phyloP scores from a whole-genome alignment of 2,329 filamentous ascomycete genomes.

The Trichoderma sp. region DNA sequence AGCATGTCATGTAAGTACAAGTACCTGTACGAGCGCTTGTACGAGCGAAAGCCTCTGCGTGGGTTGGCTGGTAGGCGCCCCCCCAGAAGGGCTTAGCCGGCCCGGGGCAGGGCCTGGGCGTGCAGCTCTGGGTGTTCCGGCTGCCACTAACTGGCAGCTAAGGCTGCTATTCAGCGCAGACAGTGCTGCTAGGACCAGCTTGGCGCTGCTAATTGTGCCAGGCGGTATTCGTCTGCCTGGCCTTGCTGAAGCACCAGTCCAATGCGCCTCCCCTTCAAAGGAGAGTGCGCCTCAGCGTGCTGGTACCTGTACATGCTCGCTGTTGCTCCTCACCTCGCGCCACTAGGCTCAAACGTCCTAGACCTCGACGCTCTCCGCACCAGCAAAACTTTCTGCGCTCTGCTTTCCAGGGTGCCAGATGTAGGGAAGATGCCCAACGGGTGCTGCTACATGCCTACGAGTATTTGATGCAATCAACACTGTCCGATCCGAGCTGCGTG shows the following conservation, averaged over 20 bases:
- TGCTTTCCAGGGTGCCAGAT: not conserved
- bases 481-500: too few species aligned
- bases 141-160: conserved; percentile 7
- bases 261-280: not conserved
- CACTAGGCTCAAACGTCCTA: not conserved
- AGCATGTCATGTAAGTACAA: not conserved
- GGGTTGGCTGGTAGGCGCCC: not conserved
- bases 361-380: not conserved
- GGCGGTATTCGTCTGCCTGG: not conserved
- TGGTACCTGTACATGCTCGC: not conserved
- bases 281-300: not conserved
- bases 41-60: not conserved
- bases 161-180: not conserved
- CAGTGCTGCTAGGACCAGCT: not conserved
- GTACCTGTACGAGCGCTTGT: not conserved
- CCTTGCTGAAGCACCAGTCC: not conserved
- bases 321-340: not conserved
- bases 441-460: not conserved
- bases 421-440: not conserved
- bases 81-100: not conserved
- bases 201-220: not conserved
- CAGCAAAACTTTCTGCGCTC: not conserved
- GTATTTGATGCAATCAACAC: not conserved
- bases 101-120: not conserved
- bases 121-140: conserved; percentile 1